Evolutionary conservation across 2,329 filamentous ascomycete species (phyloP).

Genomic region (Decorospora gaudefroyi): DNA sequence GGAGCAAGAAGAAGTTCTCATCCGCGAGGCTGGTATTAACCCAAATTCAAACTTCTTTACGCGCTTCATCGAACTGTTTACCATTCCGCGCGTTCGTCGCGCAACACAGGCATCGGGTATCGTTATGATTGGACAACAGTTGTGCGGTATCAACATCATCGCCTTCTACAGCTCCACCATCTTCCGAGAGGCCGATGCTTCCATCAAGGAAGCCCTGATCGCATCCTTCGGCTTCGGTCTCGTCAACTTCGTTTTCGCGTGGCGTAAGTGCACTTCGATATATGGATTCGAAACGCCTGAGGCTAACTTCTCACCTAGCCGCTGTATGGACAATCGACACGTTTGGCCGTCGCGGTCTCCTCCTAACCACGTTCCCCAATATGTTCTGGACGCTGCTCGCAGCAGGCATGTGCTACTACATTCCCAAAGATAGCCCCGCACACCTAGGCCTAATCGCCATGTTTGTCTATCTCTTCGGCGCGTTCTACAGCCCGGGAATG

Average conservation of each 20-base stretch:
- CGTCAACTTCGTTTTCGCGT: conserved; percentile 63
- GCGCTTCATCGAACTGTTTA: conserved; percentile 63
- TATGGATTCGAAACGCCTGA: too few relatives aligned
- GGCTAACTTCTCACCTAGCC: too few relatives aligned
- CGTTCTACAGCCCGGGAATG: conserved; percentile 48
- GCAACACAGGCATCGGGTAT: conserved; percentile 77
- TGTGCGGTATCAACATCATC: conserved; percentile 59
- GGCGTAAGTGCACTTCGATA: too few relatives aligned
- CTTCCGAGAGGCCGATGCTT: conserved; percentile 55
- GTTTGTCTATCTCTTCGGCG: conserved; percentile 62
- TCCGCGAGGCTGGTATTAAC: conserved; percentile 40
- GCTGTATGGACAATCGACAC: conserved; percentile 61
- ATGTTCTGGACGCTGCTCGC: conserved; percentile 56
- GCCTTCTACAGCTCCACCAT: conserved; percentile 59
- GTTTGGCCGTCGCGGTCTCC: conserved; percentile 57
- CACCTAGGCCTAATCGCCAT: conserved; percentile 58
- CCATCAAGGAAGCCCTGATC: conserved; percentile 51
- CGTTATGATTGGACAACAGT: conserved; percentile 73
- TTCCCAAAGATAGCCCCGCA: conserved; percentile 48
- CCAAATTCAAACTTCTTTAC: conserved; percentile 48
- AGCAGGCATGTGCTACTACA: conserved; percentile 59
- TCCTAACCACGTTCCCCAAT: conserved; percentile 56
- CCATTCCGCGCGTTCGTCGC: conserved; percentile 68
- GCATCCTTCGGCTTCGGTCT: conserved; percentile 64
- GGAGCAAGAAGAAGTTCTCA: conserved; percentile 41